A percentile compares a stretch with the other conserved stretches of the same genome.
These are phyloP conservation scores for Diplodia scrobiculata DNA, from an alignment of 2,329 filamentous ascomycete species.

Conservation along the genomic window DNA sequence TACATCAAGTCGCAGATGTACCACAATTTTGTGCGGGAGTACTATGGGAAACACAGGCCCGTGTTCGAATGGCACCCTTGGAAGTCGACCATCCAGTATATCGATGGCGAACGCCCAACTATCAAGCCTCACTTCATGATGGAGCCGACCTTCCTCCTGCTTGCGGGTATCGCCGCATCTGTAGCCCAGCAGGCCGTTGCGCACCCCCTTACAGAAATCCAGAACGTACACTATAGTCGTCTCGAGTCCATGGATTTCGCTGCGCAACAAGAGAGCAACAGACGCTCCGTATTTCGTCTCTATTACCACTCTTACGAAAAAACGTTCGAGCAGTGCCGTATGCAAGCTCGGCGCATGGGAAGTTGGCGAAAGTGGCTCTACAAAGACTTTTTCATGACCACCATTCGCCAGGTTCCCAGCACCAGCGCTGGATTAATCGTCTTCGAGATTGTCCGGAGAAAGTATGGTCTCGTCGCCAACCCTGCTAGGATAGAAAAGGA, in stretches of 20 bases:
- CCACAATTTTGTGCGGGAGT: constrained; percentile 70
- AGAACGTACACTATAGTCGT: constrained; percentile 71
- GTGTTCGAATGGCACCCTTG: constrained; percentile 24
- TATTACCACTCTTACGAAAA: constrained; percentile 73
- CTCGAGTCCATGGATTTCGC: constrained; percentile 71
- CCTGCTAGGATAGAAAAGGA: constrained; percentile 55
- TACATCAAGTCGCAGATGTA: constrained; percentile 73
- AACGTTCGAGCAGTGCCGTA: constrained; percentile 63
- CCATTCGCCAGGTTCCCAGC: constrained; percentile 72
- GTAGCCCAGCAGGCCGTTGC: constrained; percentile 68
- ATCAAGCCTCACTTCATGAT: constrained; percentile 75
- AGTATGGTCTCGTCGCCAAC: constrained; percentile 56
- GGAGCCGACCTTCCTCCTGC: constrained; percentile 70
- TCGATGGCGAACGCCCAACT: constrained; percentile 45
- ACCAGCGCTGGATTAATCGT: constrained; percentile 77
- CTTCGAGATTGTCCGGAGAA: constrained; percentile 73
- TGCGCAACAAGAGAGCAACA: constrained; percentile 52
- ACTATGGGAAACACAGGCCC: constrained; percentile 57
- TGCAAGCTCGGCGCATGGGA: constrained; percentile 61
- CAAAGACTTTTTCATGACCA: constrained; percentile 70
- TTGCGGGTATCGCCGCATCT: constrained; percentile 69
- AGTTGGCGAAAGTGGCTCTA: constrained; percentile 67
- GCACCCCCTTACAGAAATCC: constrained; percentile 71
- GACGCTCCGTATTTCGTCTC: constrained; percentile 55
- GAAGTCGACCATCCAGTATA: constrained; percentile 31